A percentile compares a stretch with the other conserved stretches of the same genome.
Conservation (phyloP, 139 green algal species). For the Closterium sp. region DNA sequence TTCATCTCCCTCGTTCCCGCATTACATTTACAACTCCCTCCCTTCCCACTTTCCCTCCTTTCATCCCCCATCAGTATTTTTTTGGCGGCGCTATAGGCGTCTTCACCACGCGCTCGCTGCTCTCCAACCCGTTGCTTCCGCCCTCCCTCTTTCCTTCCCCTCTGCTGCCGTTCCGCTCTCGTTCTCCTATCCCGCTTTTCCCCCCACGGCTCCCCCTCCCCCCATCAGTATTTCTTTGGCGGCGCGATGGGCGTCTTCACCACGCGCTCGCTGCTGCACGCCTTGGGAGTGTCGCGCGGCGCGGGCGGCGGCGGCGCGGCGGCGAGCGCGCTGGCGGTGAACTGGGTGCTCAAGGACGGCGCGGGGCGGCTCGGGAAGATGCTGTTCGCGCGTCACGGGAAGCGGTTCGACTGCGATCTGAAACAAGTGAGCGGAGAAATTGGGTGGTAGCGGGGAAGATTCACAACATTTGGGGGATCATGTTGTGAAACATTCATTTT, state of each 20-base stretch:
- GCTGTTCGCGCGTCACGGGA: conserved; percentile 78
- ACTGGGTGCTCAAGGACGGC: conserved; percentile 86
- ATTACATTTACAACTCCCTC: too few species aligned
- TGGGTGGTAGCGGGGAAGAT: too few species aligned
- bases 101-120: conserved; percentile 63
- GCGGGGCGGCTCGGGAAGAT: conserved; percentile 80
- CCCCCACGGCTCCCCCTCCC: background rate
- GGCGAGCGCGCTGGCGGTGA: conserved; percentile 72
- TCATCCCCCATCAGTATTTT: conserved; percentile 63
- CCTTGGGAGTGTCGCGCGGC: conserved; percentile 64
- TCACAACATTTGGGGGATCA: too few species aligned
- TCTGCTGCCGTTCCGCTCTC: too few species aligned
- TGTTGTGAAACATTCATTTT: too few species aligned
- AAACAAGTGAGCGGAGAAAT: conserved; percentile 58
- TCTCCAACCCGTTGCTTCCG: conserved; percentile 24
- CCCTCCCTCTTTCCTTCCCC: too few species aligned
- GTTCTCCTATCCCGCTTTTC: too few species aligned
- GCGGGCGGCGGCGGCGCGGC: conserved; percentile 50
- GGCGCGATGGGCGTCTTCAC: conserved; percentile 70
- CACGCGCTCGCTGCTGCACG: conserved; percentile 64
- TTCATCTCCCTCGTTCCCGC: too few species aligned
- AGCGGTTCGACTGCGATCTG: conserved; percentile 80
- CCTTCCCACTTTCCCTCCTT: background rate
- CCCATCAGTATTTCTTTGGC: conserved; percentile 77
- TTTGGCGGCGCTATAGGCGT: conserved; percentile 77